phyloP scores from a whole-genome alignment of 2,329 filamentous ascomycete species.

The Phyllosticta capitalensis region DNA sequence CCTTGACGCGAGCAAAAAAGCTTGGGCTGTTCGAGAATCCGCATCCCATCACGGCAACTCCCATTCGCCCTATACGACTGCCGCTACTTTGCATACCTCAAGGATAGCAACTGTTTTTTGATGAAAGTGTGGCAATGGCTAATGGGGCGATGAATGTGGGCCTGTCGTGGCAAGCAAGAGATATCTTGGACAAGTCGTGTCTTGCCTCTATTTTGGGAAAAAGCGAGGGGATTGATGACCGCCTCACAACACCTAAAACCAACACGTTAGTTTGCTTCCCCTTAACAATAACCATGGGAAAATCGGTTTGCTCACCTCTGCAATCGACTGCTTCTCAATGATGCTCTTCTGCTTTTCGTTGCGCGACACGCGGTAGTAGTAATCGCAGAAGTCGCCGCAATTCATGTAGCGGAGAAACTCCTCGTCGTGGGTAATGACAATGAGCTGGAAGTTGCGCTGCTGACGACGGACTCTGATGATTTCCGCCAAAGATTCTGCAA shows the following conservation, averaged over 20 bases:
- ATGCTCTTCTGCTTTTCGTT: conserved; percentile 79
- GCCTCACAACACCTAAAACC: conserved; percentile 1
- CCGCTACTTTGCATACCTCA: not conserved
- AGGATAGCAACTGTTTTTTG: not conserved
- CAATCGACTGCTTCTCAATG: conserved; percentile 55
- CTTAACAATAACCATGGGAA: not conserved
- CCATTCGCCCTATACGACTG: not conserved
- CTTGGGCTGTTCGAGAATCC: not conserved
- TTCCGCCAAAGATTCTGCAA: conserved; percentile 73
- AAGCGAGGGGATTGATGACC: not conserved
- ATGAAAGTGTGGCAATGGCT: not conserved
- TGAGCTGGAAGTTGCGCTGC: conserved; percentile 93
- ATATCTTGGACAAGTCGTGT: not conserved
- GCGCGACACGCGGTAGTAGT: conserved; percentile 78
- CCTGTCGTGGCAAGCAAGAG: not conserved
- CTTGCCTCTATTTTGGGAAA: not conserved
- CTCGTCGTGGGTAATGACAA: conserved; percentile 98
- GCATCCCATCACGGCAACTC: not conserved
- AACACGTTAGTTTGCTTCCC: not conserved
- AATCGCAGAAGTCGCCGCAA: conserved; percentile 84
- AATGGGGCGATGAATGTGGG: not conserved
- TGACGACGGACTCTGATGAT: conserved; percentile 77
- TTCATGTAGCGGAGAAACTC: conserved; percentile 91
- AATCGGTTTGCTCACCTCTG: conserved; percentile 21
- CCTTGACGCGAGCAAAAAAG: not conserved